Conservation (phyloP, 352 stramenopile genomes). For the Elongisporangium anandrum region DNA sequence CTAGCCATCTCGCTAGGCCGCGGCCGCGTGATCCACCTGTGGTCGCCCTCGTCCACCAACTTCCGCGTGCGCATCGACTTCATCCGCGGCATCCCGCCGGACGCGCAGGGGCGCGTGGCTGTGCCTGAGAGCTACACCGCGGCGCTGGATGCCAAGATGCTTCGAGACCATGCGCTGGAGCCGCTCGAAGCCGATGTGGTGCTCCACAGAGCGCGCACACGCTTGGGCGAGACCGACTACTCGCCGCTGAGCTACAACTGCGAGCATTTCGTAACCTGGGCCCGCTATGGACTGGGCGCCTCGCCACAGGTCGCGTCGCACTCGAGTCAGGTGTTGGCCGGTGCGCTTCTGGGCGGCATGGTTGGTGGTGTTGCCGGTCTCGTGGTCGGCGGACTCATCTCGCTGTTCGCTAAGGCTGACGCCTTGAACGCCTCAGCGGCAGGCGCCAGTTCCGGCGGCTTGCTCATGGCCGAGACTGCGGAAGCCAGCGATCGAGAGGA, state of each 20-base stretch:
- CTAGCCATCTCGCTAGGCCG: conserved; percentile 45
- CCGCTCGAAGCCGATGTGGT: conserved; percentile 38
- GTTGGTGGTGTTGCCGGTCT: conserved; percentile 58
- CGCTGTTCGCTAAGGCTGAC: conserved; percentile 56
- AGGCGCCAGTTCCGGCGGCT: background rate
- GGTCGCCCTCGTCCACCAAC: conserved; percentile 32
- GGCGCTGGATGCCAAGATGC: conserved; percentile 53
- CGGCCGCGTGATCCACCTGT: conserved; percentile 58
- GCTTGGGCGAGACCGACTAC: conserved; percentile 53
- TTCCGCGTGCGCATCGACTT: conserved; percentile 67
- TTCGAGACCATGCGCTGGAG: conserved; percentile 24
- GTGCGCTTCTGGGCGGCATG: conserved; percentile 50
- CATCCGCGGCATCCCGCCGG: conserved; percentile 33
- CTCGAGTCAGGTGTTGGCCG: conserved; percentile 53
- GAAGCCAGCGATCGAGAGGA: background rate
- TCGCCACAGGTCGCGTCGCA: conserved; percentile 59
- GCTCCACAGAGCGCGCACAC: conserved; percentile 36
- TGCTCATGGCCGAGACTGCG: conserved; percentile 2
- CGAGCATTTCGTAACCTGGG: conserved; percentile 80
- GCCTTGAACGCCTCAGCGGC: conserved; percentile 40
- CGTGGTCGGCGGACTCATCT: conserved; percentile 53
- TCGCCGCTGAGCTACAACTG: conserved; percentile 56
- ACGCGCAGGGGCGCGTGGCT: background rate
- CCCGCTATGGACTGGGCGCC: conserved; percentile 43
- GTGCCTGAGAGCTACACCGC: conserved; percentile 31